A percentile compares a stretch with the other conserved stretches of the same genome.
Conservation (phyloP, 164 flowering plant genomes). For the Nymphaea thermarum region DNA sequence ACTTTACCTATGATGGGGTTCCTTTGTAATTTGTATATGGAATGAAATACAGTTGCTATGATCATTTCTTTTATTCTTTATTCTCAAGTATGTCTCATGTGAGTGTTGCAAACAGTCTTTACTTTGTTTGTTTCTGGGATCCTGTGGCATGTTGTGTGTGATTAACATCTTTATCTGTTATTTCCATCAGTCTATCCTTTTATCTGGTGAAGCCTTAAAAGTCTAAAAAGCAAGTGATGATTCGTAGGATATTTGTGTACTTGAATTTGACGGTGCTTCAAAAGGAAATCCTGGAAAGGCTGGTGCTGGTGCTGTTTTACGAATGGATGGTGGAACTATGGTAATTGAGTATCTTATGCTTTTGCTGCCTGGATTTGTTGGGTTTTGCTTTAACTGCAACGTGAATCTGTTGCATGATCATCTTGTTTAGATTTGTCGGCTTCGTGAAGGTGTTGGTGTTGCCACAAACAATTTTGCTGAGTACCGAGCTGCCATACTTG, state of each 20-base stretch:
- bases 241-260: slow-evolving; percentile 41
- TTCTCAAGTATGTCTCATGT: neutral
- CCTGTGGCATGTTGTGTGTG: neutral
- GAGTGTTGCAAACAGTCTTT: neutral
- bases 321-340: slow-evolving; percentile 61
- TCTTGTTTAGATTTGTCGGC: slow-evolving; percentile 44
- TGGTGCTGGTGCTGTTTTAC: slow-evolving; percentile 85
- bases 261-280: slow-evolving; percentile 96
- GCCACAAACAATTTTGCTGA: slow-evolving; percentile 78
- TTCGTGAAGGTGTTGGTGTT: slow-evolving; percentile 70
- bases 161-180: neutral
- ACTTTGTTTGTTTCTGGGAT: neutral
- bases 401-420: neutral
- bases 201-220: neutral
- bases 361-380: neutral
- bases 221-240: neutral
- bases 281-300: slow-evolving; percentile 95
- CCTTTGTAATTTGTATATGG: neutral
- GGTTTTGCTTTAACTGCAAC: neutral
- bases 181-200: too few relatives aligned
- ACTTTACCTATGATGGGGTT: neutral
- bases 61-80: neutral
- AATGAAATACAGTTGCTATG: neutral
- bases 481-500: slow-evolving; percentile 63
- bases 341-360: slow-evolving; percentile 17